Evolutionary conservation across 129 eudicot genomes (phyloP), one percentile per base, ranked within the genome.

Genomic region (Apium graveolens): DNA sequence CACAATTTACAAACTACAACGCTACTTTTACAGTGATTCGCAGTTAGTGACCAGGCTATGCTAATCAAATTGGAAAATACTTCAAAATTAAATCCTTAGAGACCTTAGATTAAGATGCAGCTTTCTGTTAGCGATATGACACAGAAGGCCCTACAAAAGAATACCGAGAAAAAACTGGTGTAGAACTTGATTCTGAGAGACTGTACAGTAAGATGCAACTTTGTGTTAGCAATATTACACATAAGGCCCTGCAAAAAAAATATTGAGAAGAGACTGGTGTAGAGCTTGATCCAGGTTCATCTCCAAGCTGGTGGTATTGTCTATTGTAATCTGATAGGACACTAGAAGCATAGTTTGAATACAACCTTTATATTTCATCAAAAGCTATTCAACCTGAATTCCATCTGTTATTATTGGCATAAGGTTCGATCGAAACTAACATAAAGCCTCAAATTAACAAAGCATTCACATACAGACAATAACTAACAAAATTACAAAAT

Each of bases 241-340:
- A n/a, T n/a, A n/a, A n/a, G 55, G 76, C 13, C 76, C 76, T 42
- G 76, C 76, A 73, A 73, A 73, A 24, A n/a, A 12, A 42, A 73
- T 73, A 73, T 10, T 53, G 35, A 41, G 76, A 41, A 73, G 76
- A 42, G 5, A 42, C 76, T 73, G 37, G 53, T 12, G 76, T 24
- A n/a, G 76, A 73, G 24, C 51, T 73, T 39, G 76, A 41, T 41
- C 24, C 55, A 73, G 20, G 20, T 26, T 73, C 76, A 24, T n/a
- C 76, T 14, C 76, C 76, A n/a, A 73, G 53, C 35, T 42, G 37
- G 76, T 73, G 76, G 14, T 42, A 26, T 26, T 20, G 21, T 32
- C 39, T 18, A 69, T 69, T 69, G 74, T 69, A 35, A 69, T 32
- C 44, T 34, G 24, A n/a, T n/a, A n/a, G n/a, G n/a, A n/a, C n/a